A percentile compares a stretch with the other conserved stretches of the same genome.
Evolutionary conservation across 148 eudicot species (phyloP).

Genomic region (Rhododendron williamsianum): DNA sequence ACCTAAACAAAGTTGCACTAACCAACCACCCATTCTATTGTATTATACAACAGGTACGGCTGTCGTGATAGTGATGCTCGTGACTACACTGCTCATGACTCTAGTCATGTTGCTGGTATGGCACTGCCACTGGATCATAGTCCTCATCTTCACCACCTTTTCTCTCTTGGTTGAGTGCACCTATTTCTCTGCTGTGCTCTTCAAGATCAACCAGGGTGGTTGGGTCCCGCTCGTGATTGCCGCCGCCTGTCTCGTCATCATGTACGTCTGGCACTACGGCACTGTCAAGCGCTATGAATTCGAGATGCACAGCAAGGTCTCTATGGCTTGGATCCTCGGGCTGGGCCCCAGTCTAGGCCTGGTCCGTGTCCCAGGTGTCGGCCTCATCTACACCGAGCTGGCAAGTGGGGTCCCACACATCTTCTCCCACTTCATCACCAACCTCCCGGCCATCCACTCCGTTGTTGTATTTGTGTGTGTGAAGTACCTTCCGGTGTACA

Average conservation of each 20-base stretch:
- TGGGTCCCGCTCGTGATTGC: constrained; percentile 98
- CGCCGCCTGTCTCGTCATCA: constrained; percentile 66
- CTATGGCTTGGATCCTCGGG: constrained; percentile 93
- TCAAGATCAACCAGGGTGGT: constrained; percentile 93
- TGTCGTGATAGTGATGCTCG: constrained; percentile 90
- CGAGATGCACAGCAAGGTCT: constrained; percentile 93
- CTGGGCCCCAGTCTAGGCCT: constrained; percentile 92
- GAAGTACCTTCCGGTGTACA: constrained; percentile 94
- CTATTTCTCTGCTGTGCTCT: constrained; percentile 86
- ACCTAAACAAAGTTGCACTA: neutral
- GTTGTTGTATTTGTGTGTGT: constrained; percentile 89
- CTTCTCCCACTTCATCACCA: constrained; percentile 93
- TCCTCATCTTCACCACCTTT: constrained; percentile 62
- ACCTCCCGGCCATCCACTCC: constrained; percentile 91
- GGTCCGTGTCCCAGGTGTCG: constrained; percentile 91
- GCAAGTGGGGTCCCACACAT: constrained; percentile 91
- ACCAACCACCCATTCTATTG: neutral
- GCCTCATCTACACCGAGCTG: constrained; percentile 95
- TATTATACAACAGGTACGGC: constrained; percentile 74
- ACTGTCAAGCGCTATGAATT: constrained; percentile 81
- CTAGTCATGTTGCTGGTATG: constrained; percentile 76
- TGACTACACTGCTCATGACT: constrained; percentile 83
- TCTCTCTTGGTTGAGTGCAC: constrained; percentile 76
- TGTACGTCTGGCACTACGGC: constrained; percentile 96
- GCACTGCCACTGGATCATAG: constrained; percentile 86